phyloP scores from a whole-genome alignment of 306 rosid genomes.

The Erythrophleum fordii region DNA sequence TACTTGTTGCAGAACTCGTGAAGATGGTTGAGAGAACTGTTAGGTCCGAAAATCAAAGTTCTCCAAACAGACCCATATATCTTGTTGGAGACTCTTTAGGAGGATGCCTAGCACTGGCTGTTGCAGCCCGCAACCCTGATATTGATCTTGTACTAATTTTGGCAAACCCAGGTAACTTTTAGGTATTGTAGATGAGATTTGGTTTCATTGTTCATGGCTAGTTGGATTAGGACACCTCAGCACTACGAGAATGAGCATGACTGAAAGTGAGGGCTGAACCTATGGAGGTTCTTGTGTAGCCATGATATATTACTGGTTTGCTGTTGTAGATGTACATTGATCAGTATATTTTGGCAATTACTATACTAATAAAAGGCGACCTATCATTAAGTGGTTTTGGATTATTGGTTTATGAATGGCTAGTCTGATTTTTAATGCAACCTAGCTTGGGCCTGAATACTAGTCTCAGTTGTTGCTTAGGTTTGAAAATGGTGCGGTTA shows the following conservation, averaged over 20 bases:
- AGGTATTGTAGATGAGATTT: not conserved
- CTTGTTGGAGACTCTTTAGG: conserved; percentile 88
- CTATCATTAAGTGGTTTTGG: conserved; percentile 5
- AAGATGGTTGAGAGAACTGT: conserved; percentile 72
- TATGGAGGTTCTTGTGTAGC: not conserved
- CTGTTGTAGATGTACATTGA: conserved; percentile 4
- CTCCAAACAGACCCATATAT: conserved; percentile 82
- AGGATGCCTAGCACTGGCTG: conserved; percentile 84
- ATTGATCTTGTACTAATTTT: conserved; percentile 84
- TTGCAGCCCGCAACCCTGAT: conserved; percentile 78
- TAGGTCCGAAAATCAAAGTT: conserved; percentile 53
- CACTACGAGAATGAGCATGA: conserved; percentile 16
- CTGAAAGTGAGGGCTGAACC: conserved; percentile 8
- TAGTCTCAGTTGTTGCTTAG: conserved; percentile 1
- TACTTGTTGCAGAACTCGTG: conserved; percentile 63
- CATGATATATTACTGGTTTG: not conserved
- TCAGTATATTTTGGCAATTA: conserved; percentile 23
- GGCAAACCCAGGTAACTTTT: conserved; percentile 75
- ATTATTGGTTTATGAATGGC: conserved; percentile 17
- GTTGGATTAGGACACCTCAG: not conserved
- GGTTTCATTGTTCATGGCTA: conserved; percentile 7
- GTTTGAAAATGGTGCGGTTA: not conserved
- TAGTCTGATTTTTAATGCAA: conserved; percentile 21
- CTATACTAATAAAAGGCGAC: conserved; percentile 2
- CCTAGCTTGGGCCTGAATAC: conserved; percentile 20